Conservation (phyloP, 345 rosid species). For the Garcia nutans region DNA sequence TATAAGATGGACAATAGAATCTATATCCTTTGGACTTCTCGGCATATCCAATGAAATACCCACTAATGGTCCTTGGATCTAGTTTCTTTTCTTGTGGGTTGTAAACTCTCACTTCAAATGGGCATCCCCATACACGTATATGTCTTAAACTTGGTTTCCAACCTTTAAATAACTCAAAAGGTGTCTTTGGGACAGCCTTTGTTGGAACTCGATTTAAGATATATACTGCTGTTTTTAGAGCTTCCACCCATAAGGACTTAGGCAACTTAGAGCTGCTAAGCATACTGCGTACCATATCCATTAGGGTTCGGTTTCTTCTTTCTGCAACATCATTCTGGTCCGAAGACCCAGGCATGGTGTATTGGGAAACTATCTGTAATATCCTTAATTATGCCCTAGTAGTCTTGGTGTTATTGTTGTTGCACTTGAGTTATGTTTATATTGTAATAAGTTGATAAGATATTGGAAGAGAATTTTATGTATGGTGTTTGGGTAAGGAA, state of each 20-base stretch:
- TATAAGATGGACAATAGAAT: too few species aligned
- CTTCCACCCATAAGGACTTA: too few species aligned
- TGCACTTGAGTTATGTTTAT: too few species aligned
- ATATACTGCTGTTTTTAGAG: too few species aligned
- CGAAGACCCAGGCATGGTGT: neutral
- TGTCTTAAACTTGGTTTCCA: conserved; percentile 9
- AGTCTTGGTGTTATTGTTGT: too few species aligned
- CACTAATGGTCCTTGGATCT: neutral
- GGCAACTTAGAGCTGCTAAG: too few species aligned
- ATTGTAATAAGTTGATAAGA: too few species aligned
- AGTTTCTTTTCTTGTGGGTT: conserved; percentile 3
- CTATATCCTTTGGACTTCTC: neutral
- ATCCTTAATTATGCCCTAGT: too few species aligned
- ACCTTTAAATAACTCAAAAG: conserved; percentile 14
- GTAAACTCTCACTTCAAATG: neutral
- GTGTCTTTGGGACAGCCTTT: neutral
- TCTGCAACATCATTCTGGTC: conserved; percentile 3
- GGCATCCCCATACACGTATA: neutral
- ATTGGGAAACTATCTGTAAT: neutral
- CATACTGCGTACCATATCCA: conserved; percentile 2
- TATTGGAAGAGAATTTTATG: too few species aligned
- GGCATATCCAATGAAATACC: neutral
- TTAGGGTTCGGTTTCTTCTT: neutral
- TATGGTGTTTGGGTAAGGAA: too few species aligned
- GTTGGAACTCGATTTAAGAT: too few species aligned